These are phyloP conservation scores for Cymodocea nodosa DNA, from an alignment of 116 monocot genomes.

Conservation along the genomic window DNA sequence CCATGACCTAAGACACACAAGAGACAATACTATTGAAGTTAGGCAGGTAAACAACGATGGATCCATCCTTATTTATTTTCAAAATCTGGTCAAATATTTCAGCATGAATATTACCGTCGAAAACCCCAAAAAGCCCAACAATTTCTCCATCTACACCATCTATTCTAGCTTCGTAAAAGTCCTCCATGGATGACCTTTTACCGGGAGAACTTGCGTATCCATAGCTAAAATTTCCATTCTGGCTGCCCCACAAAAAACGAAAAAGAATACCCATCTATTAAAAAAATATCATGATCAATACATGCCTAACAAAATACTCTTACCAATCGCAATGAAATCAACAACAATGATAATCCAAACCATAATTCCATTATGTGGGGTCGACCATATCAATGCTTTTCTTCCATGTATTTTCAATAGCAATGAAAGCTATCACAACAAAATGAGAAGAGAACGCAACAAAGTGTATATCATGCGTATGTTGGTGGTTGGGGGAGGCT, in stretches of 20 bases:
- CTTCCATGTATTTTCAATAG: too few relatives aligned
- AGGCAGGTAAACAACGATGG: background rate
- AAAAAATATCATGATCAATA: background rate
- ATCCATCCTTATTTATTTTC: too few relatives aligned
- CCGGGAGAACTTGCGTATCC: slow-evolving; percentile 92
- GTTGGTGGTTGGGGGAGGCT: too few relatives aligned
- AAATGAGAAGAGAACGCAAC: too few relatives aligned
- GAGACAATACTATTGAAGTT: background rate
- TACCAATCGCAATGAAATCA: too few relatives aligned
- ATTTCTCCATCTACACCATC: slow-evolving; percentile 83
- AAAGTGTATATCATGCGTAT: too few relatives aligned
- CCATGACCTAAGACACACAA: slow-evolving; percentile 57
- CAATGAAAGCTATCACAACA: too few relatives aligned
- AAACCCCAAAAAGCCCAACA: slow-evolving; percentile 91
- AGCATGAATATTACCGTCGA: slow-evolving; percentile 51
- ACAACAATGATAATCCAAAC: too few relatives aligned
- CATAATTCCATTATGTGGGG: too few relatives aligned
- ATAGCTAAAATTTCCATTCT: slow-evolving; percentile 94
- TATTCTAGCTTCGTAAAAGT: slow-evolving; percentile 85
- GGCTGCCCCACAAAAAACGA: slow-evolving; percentile 26
- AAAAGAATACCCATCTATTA: background rate
- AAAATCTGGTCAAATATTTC: background rate
- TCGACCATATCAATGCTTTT: too few relatives aligned
- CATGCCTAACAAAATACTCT: too few relatives aligned
- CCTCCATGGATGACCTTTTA: slow-evolving; percentile 94